Evolutionary conservation across 1,139 yeast species (phyloP).

Genomic region (Blastobotrys persicus): DNA sequence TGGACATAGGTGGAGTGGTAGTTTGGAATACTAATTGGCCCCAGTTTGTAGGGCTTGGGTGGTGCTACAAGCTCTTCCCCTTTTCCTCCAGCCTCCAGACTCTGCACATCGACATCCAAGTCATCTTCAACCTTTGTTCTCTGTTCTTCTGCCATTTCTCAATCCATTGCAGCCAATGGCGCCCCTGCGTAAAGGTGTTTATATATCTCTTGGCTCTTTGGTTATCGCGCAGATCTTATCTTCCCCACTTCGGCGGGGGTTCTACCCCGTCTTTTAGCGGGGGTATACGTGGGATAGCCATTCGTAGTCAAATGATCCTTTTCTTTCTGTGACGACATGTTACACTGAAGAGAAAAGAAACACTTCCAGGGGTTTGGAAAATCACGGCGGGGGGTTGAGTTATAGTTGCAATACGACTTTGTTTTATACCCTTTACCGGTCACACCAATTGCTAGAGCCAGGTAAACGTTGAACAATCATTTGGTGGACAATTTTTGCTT

Average conservation of each 20-base stretch:
- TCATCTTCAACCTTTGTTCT: not conserved
- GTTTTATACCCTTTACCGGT: too few relatives aligned
- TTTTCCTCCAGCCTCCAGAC: not conserved
- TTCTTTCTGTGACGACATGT: too few relatives aligned
- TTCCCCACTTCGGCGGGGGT: constrained; percentile 1
- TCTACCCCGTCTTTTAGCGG: constrained; percentile 5
- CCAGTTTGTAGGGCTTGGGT: constrained; percentile 1
- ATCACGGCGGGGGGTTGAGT: too few relatives aligned
- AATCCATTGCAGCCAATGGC: not conserved
- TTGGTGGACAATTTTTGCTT: too few relatives aligned
- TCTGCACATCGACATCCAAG: not conserved
- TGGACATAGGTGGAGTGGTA: constrained; percentile 17
- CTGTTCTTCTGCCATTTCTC: not conserved
- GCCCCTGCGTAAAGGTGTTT: constrained; percentile 1
- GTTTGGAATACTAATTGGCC: not conserved
- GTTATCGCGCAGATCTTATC: constrained; percentile 5
- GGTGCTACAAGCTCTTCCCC: constrained; percentile 1
- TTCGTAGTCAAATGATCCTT: too few relatives aligned
- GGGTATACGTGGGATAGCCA: constrained; percentile 5
- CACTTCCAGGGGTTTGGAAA: too few relatives aligned
- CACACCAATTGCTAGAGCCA: too few relatives aligned
- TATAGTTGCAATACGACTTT: too few relatives aligned
- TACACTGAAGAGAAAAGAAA: too few relatives aligned
- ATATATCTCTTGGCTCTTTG: constrained; percentile 5
- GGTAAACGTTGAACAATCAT: too few relatives aligned